Conservation (phyloP, 106 monocot genomes). For the Vanilla planifolia region DNA sequence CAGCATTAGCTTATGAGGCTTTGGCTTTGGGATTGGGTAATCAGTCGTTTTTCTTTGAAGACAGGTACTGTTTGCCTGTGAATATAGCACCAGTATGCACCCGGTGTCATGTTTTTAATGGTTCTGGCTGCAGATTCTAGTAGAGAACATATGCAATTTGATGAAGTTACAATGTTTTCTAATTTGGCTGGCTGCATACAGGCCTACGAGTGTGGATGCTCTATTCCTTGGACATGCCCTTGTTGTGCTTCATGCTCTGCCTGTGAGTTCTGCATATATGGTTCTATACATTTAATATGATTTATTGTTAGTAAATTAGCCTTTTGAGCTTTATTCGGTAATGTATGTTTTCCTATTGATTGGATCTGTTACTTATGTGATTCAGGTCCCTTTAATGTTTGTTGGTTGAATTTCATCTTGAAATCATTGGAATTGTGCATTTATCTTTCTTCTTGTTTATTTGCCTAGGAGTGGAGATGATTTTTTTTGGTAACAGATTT, state of each 20-base stretch:
- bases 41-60: slow-evolving; percentile 75
- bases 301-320: slow-evolving; percentile 1
- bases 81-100: no score
- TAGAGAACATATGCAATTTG: no score
- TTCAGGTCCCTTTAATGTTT: not conserved
- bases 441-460: no score
- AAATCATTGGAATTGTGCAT: no score
- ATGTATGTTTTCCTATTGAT: not conserved
- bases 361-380: not conserved
- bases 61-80: slow-evolving; percentile 39
- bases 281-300: not conserved
- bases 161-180: slow-evolving; percentile 6
- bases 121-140: no score
- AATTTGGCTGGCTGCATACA: slow-evolving; percentile 19
- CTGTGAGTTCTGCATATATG: slow-evolving; percentile 42
- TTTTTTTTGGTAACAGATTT: no score
- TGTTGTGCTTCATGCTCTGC: slow-evolving; percentile 77
- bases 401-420: not conserved
- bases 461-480: no score
- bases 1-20: slow-evolving; percentile 63
- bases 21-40: slow-evolving; percentile 66
- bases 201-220: slow-evolving; percentile 95
- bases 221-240: slow-evolving; percentile 89
- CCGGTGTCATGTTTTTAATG: no score
- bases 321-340: not conserved